Percentiles rank a stretch among this genome's conserved stretches.
Evolutionary conservation across 2,329 filamentous ascomycete genomes (phyloP).

Genomic region (Aureobasidium sp.): DNA sequence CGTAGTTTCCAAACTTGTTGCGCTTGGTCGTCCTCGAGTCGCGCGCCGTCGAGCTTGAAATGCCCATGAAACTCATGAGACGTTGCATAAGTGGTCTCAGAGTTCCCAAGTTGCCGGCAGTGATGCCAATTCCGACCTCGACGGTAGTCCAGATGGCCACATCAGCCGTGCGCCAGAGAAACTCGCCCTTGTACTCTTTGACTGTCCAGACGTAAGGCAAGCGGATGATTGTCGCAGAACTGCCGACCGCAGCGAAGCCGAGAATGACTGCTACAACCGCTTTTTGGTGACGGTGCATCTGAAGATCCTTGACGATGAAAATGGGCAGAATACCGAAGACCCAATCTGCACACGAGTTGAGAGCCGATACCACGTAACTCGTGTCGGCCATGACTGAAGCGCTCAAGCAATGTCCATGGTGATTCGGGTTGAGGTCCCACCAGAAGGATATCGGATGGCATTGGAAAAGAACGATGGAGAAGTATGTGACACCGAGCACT

Average conservation of each 20-base stretch:
- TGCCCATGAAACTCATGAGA: constrained; percentile 4
- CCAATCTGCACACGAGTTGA: constrained; percentile 33
- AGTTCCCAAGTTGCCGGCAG: constrained; percentile 43
- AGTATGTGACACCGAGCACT: constrained; percentile 42
- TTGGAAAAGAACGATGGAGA: constrained; percentile 47
- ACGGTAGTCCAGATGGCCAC: constrained; percentile 31
- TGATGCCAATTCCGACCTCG: constrained; percentile 29
- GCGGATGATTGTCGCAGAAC: constrained; percentile 44
- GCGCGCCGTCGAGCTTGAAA: neutral
- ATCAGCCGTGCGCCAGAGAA: constrained; percentile 39
- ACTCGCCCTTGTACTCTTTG: constrained; percentile 34
- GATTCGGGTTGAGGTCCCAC: constrained; percentile 39
- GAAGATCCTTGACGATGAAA: constrained; percentile 31
- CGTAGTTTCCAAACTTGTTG: neutral
- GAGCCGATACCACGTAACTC: constrained; percentile 19
- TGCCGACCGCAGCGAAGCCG: constrained; percentile 38
- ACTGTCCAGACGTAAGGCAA: constrained; percentile 38
- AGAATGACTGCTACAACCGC: constrained; percentile 30
- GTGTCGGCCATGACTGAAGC: constrained; percentile 12
- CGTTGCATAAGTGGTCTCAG: constrained; percentile 40
- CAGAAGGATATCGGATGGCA: constrained; percentile 49
- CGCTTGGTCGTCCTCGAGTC: neutral
- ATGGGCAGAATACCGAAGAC: constrained; percentile 32
- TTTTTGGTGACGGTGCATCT: constrained; percentile 30
- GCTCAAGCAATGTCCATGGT: constrained; percentile 33